phyloP scores from a whole-genome alignment of 352 stramenopile genomes.

The Phytophthora lateralis region DNA sequence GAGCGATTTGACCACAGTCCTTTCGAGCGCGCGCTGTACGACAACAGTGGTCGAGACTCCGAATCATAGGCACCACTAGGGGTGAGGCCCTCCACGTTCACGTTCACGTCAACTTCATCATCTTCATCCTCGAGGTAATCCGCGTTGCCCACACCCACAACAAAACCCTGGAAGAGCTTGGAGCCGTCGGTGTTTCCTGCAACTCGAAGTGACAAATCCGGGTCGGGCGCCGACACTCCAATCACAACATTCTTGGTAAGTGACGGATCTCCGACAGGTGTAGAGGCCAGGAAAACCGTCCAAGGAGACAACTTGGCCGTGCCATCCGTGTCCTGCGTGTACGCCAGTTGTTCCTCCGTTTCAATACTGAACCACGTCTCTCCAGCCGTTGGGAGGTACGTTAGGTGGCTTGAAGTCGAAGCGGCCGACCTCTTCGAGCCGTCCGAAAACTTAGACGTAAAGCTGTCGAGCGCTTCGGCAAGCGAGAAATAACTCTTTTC shows the following conservation, averaged over 20 bases:
- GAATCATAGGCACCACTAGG: conserved; percentile 35
- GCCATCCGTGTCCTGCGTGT: conserved; percentile 75
- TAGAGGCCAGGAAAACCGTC: conserved; percentile 79
- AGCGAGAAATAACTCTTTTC: conserved; percentile 80
- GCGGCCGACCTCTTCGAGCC: conserved; percentile 1
- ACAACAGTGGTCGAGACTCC: conserved; percentile 54
- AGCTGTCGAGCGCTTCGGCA: conserved; percentile 71
- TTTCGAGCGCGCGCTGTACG: conserved; percentile 38
- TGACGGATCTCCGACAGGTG: conserved; percentile 46
- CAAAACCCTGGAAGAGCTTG: conserved; percentile 70
- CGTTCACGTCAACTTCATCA: conserved; percentile 16
- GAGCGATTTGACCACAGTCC: conserved; percentile 55
- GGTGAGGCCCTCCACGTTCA: conserved; percentile 16
- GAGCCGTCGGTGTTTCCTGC: conserved; percentile 59
- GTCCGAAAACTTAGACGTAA: conserved; percentile 36
- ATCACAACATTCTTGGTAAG: conserved; percentile 83
- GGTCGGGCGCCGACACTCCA: conserved; percentile 60
- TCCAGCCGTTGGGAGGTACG: conserved; percentile 65
- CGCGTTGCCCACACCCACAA: conserved; percentile 69
- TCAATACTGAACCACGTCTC: conserved; percentile 88
- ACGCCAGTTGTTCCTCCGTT: conserved; percentile 79
- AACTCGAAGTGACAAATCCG: conserved; percentile 70
- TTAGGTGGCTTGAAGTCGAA: conserved; percentile 56
- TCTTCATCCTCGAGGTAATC: conserved; percentile 43
- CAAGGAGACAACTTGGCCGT: conserved; percentile 70